Conservation (phyloP, 148 eudicot species). For the Cornus florida region DNA sequence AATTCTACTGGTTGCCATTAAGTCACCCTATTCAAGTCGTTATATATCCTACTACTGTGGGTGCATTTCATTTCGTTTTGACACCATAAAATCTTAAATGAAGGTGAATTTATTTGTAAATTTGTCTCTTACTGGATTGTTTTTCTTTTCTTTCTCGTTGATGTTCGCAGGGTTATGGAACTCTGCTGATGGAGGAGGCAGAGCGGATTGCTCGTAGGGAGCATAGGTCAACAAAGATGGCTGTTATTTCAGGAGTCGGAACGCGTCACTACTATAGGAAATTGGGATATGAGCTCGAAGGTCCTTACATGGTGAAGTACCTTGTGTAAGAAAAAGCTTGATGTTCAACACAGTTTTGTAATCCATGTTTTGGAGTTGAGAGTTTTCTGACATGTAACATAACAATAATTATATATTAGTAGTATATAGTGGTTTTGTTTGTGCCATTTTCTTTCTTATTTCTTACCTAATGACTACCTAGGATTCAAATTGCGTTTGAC, state of each 20-base stretch:
- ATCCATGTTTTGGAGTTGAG: not conserved
- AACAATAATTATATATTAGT: not conserved
- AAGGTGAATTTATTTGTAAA: not conserved
- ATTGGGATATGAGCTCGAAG: constrained; percentile 95
- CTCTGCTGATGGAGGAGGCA: constrained; percentile 97
- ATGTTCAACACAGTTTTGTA: constrained; percentile 10
- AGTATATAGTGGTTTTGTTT: not conserved
- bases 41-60: not conserved
- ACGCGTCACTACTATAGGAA: constrained; percentile 96
- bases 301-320: constrained; percentile 93
- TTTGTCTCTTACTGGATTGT: not conserved
- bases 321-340: constrained; percentile 30
- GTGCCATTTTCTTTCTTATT: not conserved
- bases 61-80: not conserved
- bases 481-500: no score
- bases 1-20: not conserved
- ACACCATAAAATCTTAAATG: not conserved
- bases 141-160: not conserved
- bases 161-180: constrained; percentile 74
- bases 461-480: no score
- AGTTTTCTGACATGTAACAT: not conserved
- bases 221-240: constrained; percentile 86
- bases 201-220: constrained; percentile 80
- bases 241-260: constrained; percentile 95
- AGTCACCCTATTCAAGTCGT: not conserved